phyloP scores from a whole-genome alignment of 768 basidiomycete genomes.

The Leccinum boreale region DNA sequence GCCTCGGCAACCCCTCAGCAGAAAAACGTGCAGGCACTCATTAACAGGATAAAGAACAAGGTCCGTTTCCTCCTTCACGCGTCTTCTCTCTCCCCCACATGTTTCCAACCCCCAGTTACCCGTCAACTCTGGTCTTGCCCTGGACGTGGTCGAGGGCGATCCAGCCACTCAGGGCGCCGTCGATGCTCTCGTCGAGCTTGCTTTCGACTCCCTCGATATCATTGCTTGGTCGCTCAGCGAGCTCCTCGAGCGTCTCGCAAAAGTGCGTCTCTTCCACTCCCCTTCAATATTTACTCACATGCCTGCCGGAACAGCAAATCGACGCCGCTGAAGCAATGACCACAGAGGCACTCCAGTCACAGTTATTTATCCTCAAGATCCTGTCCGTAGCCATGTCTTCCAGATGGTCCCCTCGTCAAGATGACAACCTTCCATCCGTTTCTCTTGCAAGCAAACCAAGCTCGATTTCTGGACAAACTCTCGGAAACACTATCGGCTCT shows the following conservation, averaged over 20 bases:
- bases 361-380: constrained; percentile 82
- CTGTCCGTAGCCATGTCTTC: constrained; percentile 74
- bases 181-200: constrained; percentile 75
- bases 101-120: constrained; percentile 57
- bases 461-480: constrained; percentile 29
- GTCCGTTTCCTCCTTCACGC: constrained; percentile 36
- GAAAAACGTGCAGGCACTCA: constrained; percentile 77
- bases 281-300: constrained; percentile 11
- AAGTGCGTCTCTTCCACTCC: constrained; percentile 44
- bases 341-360: constrained; percentile 79
- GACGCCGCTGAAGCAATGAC: constrained; percentile 50
- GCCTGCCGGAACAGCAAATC: constrained; percentile 42
- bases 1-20: constrained; percentile 61
- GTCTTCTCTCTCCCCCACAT: neutral
- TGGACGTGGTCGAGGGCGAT: constrained; percentile 76
- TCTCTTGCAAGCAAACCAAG: constrained; percentile 42
- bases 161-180: constrained; percentile 72
- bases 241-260: constrained; percentile 72
- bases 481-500: constrained; percentile 34
- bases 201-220: constrained; percentile 72
- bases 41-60: constrained; percentile 79
- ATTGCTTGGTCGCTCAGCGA: constrained; percentile 78
- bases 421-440: constrained; percentile 38
- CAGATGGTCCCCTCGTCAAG: constrained; percentile 55
- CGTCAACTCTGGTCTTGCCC: constrained; percentile 71